Conservation (phyloP, 352 stramenopile genomes). For the Nothophytophthora sp. region DNA sequence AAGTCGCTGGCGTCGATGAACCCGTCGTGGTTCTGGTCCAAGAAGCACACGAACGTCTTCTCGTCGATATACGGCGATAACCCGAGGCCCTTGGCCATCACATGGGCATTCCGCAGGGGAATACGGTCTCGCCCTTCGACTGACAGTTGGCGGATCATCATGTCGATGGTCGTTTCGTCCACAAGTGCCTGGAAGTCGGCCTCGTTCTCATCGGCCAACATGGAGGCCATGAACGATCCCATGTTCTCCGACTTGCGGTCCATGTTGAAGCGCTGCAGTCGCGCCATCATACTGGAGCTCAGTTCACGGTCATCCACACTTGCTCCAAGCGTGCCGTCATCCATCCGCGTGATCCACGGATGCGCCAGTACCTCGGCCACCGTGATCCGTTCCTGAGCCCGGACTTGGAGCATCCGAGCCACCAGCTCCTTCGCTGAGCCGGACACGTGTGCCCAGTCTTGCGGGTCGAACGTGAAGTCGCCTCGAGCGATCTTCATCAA, state of each 20-base stretch:
- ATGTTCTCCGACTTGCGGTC: slow-evolving; percentile 81
- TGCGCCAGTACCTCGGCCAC: slow-evolving; percentile 64
- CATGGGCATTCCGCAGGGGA: slow-evolving; percentile 43
- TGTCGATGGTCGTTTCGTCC: slow-evolving; percentile 58
- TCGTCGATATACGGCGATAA: slow-evolving; percentile 70
- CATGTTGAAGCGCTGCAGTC: slow-evolving; percentile 81
- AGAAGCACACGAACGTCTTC: slow-evolving; percentile 56
- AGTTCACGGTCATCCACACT: slow-evolving; percentile 28
- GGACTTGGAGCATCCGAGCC: slow-evolving; percentile 69
- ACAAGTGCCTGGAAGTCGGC: slow-evolving; percentile 56
- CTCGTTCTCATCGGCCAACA: slow-evolving; percentile 57
- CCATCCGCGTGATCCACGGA: slow-evolving; percentile 52
- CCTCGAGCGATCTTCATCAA: slow-evolving; percentile 76
- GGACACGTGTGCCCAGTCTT: slow-evolving; percentile 65
- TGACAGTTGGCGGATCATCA: slow-evolving; percentile 68
- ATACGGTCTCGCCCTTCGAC: slow-evolving; percentile 49
- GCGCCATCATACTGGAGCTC: slow-evolving; percentile 36
- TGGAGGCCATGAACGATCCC: slow-evolving; percentile 57
- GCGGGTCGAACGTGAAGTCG: slow-evolving; percentile 68
- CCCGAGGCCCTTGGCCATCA: slow-evolving; percentile 55
- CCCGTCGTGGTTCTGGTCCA: slow-evolving; percentile 69
- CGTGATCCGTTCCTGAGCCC: slow-evolving; percentile 72
- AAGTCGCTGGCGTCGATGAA: slow-evolving; percentile 80
- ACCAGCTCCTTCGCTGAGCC: slow-evolving; percentile 66
- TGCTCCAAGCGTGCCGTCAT: slow-evolving; percentile 3